These are phyloP conservation scores for Fragilaria crotonensis DNA, from an alignment of 108 stramenopile species.

Conservation along the genomic window DNA sequence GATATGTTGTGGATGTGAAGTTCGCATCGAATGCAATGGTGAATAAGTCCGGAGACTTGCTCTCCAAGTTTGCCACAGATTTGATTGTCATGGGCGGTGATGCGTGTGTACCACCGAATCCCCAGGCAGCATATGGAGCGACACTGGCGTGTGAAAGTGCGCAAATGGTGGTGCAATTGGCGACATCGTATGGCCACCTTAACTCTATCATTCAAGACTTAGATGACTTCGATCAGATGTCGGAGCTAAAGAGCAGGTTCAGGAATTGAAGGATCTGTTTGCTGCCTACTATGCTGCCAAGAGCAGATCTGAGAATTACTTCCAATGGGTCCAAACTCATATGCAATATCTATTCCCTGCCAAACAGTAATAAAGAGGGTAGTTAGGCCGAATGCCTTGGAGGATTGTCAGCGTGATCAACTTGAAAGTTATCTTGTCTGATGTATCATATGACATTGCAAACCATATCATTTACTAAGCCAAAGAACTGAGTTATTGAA, in stretches of 20 bases:
- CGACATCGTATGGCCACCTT: constrained; percentile 13
- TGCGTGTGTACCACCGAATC: constrained; percentile 27
- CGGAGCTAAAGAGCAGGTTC: constrained; percentile 9
- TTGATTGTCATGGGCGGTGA: constrained; percentile 23
- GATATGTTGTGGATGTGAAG: constrained; percentile 21
- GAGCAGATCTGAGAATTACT: constrained; percentile 21
- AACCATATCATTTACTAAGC: no score
- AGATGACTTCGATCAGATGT: constrained; percentile 1
- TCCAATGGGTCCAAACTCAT: constrained; percentile 30
- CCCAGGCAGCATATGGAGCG: constrained; percentile 27
- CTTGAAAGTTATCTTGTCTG: no score
- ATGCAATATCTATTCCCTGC: constrained; percentile 25
- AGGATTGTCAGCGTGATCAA: no score
- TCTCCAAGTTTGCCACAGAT: constrained; percentile 9
- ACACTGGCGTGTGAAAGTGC: constrained; percentile 25
- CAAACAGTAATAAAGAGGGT: no score
- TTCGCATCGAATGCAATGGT: constrained; percentile 14
- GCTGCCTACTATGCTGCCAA: constrained; percentile 14
- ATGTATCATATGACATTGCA: no score
- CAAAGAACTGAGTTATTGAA: no score
- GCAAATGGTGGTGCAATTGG: constrained; percentile 11
- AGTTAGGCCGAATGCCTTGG: no score
- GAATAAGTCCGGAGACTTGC: background rate
- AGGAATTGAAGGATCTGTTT: constrained; percentile 8
- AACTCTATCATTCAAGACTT: constrained; percentile 15